Evolutionary conservation across 2,329 filamentous ascomycete species (phyloP).

Genomic region (Tolypocladium tropicale): DNA sequence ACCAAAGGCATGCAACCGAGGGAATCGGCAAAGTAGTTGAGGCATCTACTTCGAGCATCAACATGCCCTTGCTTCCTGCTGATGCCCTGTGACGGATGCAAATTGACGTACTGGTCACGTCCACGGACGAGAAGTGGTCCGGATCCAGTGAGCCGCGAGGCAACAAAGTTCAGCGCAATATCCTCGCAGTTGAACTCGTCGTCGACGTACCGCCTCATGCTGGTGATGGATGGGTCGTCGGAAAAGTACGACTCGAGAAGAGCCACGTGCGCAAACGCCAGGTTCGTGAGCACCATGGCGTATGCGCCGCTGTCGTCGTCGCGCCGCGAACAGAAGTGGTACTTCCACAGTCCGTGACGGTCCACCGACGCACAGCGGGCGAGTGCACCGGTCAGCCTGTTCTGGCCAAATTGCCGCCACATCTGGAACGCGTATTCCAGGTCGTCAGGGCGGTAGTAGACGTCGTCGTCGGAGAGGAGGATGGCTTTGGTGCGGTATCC

Average conservation of each 20-base stretch:
- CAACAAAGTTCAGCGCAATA: conserved; percentile 27
- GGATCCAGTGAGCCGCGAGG: conserved; percentile 20
- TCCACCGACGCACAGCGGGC: conserved; percentile 21
- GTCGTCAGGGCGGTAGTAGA: conserved; percentile 26
- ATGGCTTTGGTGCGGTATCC: conserved; percentile 26
- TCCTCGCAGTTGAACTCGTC: conserved; percentile 29
- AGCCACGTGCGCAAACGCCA: conserved; percentile 25
- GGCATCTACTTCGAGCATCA: conserved; percentile 21
- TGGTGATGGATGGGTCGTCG: conserved; percentile 16
- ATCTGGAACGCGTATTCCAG: conserved; percentile 29
- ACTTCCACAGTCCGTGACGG: conserved; percentile 16
- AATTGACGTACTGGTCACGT: conserved; percentile 20
- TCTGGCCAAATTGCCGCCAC: conserved; percentile 26
- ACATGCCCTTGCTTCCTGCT: conserved; percentile 21
- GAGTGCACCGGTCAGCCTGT: conserved; percentile 23
- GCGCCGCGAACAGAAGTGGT: conserved; percentile 19
- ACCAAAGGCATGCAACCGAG: conserved; percentile 25
- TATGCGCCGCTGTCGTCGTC: conserved; percentile 18
- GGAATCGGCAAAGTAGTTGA: conserved; percentile 22
- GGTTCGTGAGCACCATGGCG: conserved; percentile 25
- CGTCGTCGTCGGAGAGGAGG: conserved; percentile 29
- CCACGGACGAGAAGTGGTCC: conserved; percentile 24
- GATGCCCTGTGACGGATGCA: conserved; percentile 20
- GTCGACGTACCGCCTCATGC: conserved; percentile 26
- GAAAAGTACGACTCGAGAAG: conserved; percentile 28